Conservation (phyloP, 371 early-diverging fungal genomes). For the Rhizopus arrhizus region DNA sequence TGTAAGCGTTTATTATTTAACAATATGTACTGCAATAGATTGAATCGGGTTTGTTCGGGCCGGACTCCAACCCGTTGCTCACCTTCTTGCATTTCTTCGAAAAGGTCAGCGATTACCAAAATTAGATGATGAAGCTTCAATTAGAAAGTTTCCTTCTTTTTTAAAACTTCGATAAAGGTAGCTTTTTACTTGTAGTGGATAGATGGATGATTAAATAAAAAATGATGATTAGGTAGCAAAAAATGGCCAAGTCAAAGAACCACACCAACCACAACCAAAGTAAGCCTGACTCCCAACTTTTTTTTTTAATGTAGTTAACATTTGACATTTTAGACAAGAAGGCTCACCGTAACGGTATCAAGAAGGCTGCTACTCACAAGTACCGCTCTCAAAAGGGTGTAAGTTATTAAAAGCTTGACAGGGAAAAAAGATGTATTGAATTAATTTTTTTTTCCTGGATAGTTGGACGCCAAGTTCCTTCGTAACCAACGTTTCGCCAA, state of each 20-base stretch:
- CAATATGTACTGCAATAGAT: too few species aligned
- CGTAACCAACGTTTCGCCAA: constrained; percentile 98
- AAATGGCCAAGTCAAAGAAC: constrained; percentile 86
- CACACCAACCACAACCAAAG: constrained; percentile 99
- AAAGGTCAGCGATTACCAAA: neutral
- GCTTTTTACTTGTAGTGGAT: neutral
- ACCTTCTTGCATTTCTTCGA: neutral
- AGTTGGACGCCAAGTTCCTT: constrained; percentile 96
- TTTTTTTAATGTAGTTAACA: neutral
- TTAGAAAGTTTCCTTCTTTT: neutral
- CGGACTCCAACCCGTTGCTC: neutral
- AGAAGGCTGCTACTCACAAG: constrained; percentile 88
- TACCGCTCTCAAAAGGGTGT: constrained; percentile 93
- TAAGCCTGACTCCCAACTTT: constrained; percentile 26
- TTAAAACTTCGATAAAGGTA: constrained; percentile 4
- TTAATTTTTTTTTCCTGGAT: constrained; percentile 10
- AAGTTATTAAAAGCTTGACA: constrained; percentile 29
- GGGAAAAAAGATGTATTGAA: neutral
- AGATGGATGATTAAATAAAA: neutral
- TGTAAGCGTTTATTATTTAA: too few species aligned
- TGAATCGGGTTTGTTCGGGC: neutral
- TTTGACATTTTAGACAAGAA: constrained; percentile 71
- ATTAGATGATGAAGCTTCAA: neutral
- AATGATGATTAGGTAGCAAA: neutral
- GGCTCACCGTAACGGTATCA: constrained; percentile 98